phyloP scores from a whole-genome alignment of 768 basidiomycete species.

The Collybia sp. region DNA sequence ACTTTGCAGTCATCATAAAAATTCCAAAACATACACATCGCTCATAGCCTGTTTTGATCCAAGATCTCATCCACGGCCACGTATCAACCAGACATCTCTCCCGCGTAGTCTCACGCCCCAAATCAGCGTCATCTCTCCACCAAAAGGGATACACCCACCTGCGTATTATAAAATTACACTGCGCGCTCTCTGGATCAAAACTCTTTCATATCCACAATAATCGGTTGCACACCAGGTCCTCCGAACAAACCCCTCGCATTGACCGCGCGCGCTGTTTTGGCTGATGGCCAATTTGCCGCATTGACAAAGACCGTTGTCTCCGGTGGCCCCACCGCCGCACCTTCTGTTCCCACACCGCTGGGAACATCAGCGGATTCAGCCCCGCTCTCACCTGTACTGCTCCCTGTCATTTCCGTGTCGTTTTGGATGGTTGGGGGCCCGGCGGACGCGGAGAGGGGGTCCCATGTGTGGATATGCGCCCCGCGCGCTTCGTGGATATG shows the following conservation, averaged over 20 bases:
- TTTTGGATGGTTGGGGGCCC: slow-evolving; percentile 16
- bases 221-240: slow-evolving; percentile 37
- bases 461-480: slow-evolving; percentile 34
- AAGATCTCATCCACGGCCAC: no score
- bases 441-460: slow-evolving; percentile 5
- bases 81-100: no score
- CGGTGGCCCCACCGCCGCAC: not conserved
- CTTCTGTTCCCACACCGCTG: not conserved
- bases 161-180: no score
- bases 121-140: no score
- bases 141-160: no score
- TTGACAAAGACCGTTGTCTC: slow-evolving; percentile 40
- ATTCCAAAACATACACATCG: no score
- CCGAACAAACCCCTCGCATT: slow-evolving; percentile 23
- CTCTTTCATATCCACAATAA: slow-evolving; percentile 39
- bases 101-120: no score
- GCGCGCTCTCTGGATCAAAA: not conserved
- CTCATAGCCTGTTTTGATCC: no score
- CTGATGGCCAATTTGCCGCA: slow-evolving; percentile 35
- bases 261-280: slow-evolving; percentile 16
- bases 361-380: not conserved
- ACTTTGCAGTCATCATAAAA: no score
- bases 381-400: slow-evolving; percentile 2
- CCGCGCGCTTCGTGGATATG: slow-evolving; percentile 69
- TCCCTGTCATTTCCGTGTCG: slow-evolving; percentile 9